Evolutionary conservation across 345 rosid genomes (phyloP).

Genomic region (Psidium friedrichsthalianum): DNA sequence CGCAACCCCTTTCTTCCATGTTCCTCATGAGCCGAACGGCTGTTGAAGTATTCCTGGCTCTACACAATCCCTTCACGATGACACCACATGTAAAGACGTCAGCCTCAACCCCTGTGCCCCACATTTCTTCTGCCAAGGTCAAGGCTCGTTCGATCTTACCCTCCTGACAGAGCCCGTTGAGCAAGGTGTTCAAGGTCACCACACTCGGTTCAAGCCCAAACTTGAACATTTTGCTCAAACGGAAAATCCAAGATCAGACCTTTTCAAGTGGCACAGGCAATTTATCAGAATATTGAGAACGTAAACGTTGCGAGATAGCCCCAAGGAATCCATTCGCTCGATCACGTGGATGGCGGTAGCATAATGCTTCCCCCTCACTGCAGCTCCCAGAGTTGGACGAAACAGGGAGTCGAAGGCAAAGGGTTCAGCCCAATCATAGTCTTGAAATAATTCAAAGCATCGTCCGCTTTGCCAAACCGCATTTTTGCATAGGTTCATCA

Average conservation of each 20-base stretch:
- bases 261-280: not conserved
- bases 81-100: not conserved
- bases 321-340: not conserved
- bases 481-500: too few relatives aligned
- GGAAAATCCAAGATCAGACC: not conserved
- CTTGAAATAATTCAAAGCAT: too few relatives aligned
- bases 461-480: too few relatives aligned
- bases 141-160: not conserved
- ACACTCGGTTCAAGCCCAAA: not conserved
- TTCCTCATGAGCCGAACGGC: not conserved
- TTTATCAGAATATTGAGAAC: conserved; percentile 1
- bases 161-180: not conserved
- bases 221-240: conserved; percentile 1
- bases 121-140: not conserved
- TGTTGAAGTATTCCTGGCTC: not conserved
- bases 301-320: not conserved
- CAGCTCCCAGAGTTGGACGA: not conserved
- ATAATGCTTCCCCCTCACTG: not conserved
- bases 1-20: not conserved
- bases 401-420: not conserved
- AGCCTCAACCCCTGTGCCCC: not conserved
- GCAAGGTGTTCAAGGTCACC: not conserved
- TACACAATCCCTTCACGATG: too few relatives aligned
- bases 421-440: not conserved
- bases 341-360: not conserved